phyloP scores from a whole-genome alignment of 306 rosid genomes.

The Gynostemma pentaphyllum region DNA sequence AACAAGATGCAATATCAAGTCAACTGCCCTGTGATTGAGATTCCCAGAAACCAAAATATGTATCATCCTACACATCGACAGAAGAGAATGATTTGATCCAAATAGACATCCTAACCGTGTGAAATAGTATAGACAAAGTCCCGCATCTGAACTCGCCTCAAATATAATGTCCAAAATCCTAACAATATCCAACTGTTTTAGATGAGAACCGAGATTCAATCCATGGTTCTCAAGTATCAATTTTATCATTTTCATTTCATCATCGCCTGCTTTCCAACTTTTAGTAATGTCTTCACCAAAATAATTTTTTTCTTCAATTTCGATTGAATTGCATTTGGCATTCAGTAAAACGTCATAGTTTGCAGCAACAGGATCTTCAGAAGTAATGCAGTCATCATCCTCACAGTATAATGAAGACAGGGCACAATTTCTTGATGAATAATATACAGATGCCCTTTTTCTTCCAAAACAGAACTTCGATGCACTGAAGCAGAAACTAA shows the following conservation, averaged over 20 bases:
- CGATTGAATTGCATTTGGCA: background rate
- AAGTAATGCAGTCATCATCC: constrained; percentile 12
- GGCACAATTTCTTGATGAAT: constrained; percentile 4
- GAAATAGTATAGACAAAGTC: constrained; percentile 19
- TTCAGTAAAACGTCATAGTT: background rate
- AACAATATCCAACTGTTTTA: constrained; percentile 2
- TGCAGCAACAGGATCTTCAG: constrained; percentile 6
- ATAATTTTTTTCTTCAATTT: constrained; percentile 3
- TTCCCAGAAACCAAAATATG: constrained; percentile 29
- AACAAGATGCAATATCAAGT: constrained; percentile 15
- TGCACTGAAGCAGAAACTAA: constrained; percentile 3
- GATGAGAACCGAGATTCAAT: constrained; percentile 15
- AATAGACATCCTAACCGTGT: constrained; percentile 20
- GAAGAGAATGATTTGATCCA: constrained; percentile 15
- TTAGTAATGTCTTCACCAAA: constrained; percentile 2
- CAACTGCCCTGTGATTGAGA: constrained; percentile 28
- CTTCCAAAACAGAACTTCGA: constrained; percentile 17
- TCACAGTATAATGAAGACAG: constrained; percentile 9
- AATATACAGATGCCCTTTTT: constrained; percentile 9
- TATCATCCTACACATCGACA: constrained; percentile 20
- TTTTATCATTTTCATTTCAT: constrained; percentile 10
- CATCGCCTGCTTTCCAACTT: constrained; percentile 1
- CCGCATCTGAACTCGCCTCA: constrained; percentile 24
- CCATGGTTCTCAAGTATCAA: constrained; percentile 17
- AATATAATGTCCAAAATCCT: constrained; percentile 20